Evolutionary conservation across 352 stramenopile genomes (phyloP).

Genomic region (Globisporangium iwayamae): DNA sequence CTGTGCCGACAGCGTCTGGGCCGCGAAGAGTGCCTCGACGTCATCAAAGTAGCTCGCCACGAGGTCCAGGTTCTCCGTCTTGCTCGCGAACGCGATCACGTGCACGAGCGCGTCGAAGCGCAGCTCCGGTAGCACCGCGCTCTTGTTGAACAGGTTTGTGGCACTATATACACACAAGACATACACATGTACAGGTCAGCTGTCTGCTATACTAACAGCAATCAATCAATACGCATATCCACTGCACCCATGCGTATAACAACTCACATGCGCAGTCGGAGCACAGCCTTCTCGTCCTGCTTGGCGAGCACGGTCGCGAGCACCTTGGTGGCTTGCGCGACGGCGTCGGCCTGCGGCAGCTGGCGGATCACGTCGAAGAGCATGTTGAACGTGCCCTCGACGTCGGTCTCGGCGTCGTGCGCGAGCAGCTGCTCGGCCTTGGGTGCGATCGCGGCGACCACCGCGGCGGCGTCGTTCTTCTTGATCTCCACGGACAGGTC

Average conservation of each 20-base stretch:
- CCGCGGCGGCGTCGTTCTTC: slow-evolving; percentile 49
- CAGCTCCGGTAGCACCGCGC: slow-evolving; percentile 45
- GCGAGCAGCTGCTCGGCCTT: slow-evolving; percentile 58
- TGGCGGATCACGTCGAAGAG: slow-evolving; percentile 53
- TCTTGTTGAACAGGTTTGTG: slow-evolving; percentile 76
- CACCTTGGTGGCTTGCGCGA: slow-evolving; percentile 39
- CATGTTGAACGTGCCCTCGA: slow-evolving; percentile 70
- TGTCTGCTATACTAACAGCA: background rate
- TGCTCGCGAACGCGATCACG: slow-evolving; percentile 54
- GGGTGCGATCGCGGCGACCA: slow-evolving; percentile 43
- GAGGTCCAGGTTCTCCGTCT: slow-evolving; percentile 56
- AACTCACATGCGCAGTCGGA: slow-evolving; percentile 69
- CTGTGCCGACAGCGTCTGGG: slow-evolving; percentile 34
- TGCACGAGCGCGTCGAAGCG: slow-evolving; percentile 67
- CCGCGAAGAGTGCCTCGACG: slow-evolving; percentile 55
- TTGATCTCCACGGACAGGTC: slow-evolving; percentile 61
- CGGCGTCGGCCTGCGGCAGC: slow-evolving; percentile 27
- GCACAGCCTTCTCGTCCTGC: slow-evolving; percentile 49
- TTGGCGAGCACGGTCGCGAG: slow-evolving; percentile 43
- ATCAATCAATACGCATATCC: background rate
- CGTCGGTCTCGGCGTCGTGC: slow-evolving; percentile 71
- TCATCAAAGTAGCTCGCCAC: slow-evolving; percentile 69
- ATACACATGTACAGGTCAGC: slow-evolving; percentile 5
- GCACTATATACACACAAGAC: slow-evolving; percentile 24
- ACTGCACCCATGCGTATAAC: slow-evolving; percentile 7